Base-by-base conservation (phyloP, 2,329 filamentous ascomycete genomes). In the Apiospora rasikravindrae region DNA sequence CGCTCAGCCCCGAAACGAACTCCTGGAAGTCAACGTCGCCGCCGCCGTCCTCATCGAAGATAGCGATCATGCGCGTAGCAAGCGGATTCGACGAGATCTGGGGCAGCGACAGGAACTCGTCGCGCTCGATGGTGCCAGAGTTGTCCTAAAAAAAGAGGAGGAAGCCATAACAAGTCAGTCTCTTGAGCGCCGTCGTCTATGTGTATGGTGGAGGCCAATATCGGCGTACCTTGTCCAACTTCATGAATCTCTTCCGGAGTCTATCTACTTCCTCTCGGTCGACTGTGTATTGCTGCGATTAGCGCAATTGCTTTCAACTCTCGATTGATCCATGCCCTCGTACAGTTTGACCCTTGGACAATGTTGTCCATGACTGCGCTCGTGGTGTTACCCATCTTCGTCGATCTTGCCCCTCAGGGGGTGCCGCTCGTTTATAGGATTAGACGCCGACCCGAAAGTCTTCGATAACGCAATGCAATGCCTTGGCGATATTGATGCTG, bases 1-100 rank as follows among this genome's bases (percentile, higher is more conserved):
- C 96, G 77, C 93, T 96, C 67, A 99, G 90, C 5, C 96, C 96
- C 1, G 94, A 95, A 13, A 99, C 96, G 82, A 99, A 99, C 84
- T 99, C 96, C 81, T 98, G 95, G 84, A 99, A 99, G 83, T 99
- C 96, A 78, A 99, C 96, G 79, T 98, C 94, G 80, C 96, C 96
- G 78, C 96, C 96, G 74, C 96, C 96, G 83, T 99, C 96, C 84
- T 98, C 96, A 83, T 99, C 96, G 81, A 99, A 98, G 79, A 98
- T 99, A 72, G 96, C 96, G 80, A 99, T 99, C 95, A 99, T 98
- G 84, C 94, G 93, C 79, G 96, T 98, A 76, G 96, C 96, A 71
- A 99, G 92, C 40, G 96, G 96, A 85, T 99, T 99, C 68, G 96
- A 98, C 71, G 95, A 97, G 82, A 99, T 97, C 86, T 98, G 96